These are phyloP conservation scores for Raphanus raphanistrum DNA, from an alignment of 345 rosid species.

Conservation along the genomic window DNA sequence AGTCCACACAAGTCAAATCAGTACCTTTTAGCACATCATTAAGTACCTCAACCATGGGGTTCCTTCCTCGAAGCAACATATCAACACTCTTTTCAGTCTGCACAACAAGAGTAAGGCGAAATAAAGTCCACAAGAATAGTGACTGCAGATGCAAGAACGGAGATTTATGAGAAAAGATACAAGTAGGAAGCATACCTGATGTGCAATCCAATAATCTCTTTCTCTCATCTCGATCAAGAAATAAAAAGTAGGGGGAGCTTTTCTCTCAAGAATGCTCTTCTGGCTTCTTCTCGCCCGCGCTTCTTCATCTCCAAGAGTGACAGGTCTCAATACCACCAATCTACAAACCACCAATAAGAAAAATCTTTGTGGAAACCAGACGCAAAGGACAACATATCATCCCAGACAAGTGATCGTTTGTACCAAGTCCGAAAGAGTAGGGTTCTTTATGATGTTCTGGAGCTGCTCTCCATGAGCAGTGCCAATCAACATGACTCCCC, in stretches of 20 bases:
- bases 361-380: not conserved
- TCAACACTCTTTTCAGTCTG: constrained; percentile 76
- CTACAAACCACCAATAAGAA: constrained; percentile 38
- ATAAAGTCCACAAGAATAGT: not conserved
- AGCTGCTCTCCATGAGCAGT: constrained; percentile 73
- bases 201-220: constrained; percentile 60
- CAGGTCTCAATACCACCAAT: constrained; percentile 65
- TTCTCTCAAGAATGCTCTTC: constrained; percentile 69
- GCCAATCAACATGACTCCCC: constrained; percentile 67
- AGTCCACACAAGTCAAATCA: not conserved
- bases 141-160: not conserved
- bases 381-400: not conserved
- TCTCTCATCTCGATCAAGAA: constrained; percentile 74
- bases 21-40: not conserved
- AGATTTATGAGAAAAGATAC: not conserved
- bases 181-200: constrained; percentile 42
- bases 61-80: constrained; percentile 56
- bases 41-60: constrained; percentile 60
- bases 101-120: constrained; percentile 14
- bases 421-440: constrained; percentile 61
- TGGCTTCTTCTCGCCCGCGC: constrained; percentile 58
- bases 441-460: constrained; percentile 60
- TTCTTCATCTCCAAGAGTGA: constrained; percentile 71
- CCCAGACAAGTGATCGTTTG: not conserved
- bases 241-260: constrained; percentile 68